These are phyloP conservation scores for Apiotrichum gamsii DNA, from an alignment of 1,284 basidiomycete species.

Conservation along the genomic window DNA sequence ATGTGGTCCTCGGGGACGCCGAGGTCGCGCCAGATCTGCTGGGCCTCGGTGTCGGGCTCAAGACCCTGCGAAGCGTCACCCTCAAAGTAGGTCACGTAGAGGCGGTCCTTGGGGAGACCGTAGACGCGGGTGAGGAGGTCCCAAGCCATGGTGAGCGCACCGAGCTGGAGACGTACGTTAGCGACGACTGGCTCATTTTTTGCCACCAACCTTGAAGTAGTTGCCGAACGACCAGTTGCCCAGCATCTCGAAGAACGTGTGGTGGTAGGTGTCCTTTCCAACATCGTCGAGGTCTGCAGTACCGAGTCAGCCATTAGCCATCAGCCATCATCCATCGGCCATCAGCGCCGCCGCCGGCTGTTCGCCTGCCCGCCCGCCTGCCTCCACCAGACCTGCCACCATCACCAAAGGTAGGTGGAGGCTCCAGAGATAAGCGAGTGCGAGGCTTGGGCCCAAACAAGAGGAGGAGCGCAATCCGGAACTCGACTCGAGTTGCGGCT, in stretches of 20 bases:
- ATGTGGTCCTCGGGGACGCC: slow-evolving; percentile 87
- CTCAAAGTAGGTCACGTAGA: slow-evolving; percentile 98
- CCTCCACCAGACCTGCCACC: not conserved
- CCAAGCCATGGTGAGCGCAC: slow-evolving; percentile 90
- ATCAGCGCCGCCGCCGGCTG: no score
- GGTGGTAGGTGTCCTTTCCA: slow-evolving; percentile 71
- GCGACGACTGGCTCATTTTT: not conserved
- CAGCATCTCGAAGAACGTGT: slow-evolving; percentile 99
- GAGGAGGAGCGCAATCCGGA: no score
- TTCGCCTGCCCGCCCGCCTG: no score
- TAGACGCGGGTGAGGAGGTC: slow-evolving; percentile 82
- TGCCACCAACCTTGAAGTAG: slow-evolving; percentile 98
- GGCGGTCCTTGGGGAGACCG: slow-evolving; percentile 76
- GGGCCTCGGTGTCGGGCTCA: slow-evolving; percentile 80
- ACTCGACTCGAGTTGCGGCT: no score
- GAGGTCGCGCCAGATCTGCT: slow-evolving; percentile 74
- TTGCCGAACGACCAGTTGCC: slow-evolving; percentile 99
- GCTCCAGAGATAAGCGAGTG: no score
- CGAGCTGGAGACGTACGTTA: slow-evolving; percentile 56
- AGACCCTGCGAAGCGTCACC: slow-evolving; percentile 82
- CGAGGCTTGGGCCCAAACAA: no score
- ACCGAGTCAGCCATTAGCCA: no score
- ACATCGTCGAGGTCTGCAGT: slow-evolving; percentile 95
- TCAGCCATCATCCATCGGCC: not conserved
- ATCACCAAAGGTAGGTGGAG: not conserved